Evolutionary conservation across 257 asterid genomes (phyloP).

Genomic region (Salvia rosmarinus): DNA sequence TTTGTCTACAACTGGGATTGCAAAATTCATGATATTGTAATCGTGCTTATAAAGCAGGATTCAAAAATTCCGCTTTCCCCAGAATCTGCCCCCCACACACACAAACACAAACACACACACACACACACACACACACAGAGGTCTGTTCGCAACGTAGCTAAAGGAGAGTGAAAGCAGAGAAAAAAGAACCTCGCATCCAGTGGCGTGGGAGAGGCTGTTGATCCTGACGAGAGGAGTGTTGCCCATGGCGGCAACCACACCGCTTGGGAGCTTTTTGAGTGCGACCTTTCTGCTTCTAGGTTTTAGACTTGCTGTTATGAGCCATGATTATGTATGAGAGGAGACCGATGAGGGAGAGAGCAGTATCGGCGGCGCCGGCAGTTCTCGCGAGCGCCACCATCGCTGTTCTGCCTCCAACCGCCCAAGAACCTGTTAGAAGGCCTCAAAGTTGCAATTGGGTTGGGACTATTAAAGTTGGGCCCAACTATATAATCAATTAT

Average conservation of each 20-base stretch:
- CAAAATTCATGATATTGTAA: constrained; percentile 20
- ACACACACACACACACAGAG: constrained; percentile 11
- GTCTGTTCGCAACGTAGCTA: background rate
- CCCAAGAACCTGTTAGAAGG: background rate
- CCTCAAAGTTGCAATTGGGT: background rate
- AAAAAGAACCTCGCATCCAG: constrained; percentile 76
- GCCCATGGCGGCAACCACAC: constrained; percentile 88
- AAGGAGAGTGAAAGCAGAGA: background rate
- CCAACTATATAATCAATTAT: background rate
- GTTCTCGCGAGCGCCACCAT: constrained; percentile 62
- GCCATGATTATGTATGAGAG: constrained; percentile 55
- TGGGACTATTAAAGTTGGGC: background rate
- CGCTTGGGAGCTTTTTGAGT: constrained; percentile 50
- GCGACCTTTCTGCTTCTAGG: constrained; percentile 33
- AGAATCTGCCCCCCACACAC: constrained; percentile 55
- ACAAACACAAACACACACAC: constrained; percentile 6
- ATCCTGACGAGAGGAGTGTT: constrained; percentile 89
- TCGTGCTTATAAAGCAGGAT: constrained; percentile 69
- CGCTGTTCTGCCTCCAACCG: constrained; percentile 8
- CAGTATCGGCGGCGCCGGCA: constrained; percentile 59
- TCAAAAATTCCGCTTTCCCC: constrained; percentile 94
- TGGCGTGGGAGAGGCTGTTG: constrained; percentile 87
- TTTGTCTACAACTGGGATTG: constrained; percentile 25
- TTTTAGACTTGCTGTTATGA: constrained; percentile 38
- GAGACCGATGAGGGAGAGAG: constrained; percentile 53